Base-by-base conservation (phyloP, 2,329 filamentous ascomycete species). In the Aspergillus fijiensis region DNA sequence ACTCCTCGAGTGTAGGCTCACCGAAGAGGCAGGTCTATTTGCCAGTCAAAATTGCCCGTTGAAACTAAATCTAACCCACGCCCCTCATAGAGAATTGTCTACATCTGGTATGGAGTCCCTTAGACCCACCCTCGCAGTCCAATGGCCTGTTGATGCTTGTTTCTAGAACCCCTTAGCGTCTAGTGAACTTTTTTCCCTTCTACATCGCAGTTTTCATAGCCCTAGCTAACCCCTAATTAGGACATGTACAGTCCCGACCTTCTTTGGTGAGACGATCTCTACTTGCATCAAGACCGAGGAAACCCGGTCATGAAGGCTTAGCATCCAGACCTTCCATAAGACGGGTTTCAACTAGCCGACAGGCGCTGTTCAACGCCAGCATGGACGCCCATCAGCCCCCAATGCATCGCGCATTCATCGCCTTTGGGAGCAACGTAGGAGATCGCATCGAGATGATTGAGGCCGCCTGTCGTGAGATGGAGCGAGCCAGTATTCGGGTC, bases 361-460 rank as follows among this genome's bases (percentile, higher is more conserved):
- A 52, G 33, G 58, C 45, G 12, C 54, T 45, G 12, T 62, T 63
- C 51, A 60, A 64, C n/a, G 16, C 60, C 29, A 55, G 57, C 10
- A 69, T 70, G 69, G 57, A 64, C 39, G 51, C 58, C 29, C 51
- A 51, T 29, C 67, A 63, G 14, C 57, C 59, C 49, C 31, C 52
- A 35, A 58, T 57, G 51, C 79, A 78, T 63, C 75, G 76, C 57
- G 92, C 90, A 0, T 96, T 91, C 73, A 86, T 99, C 69, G 95
- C 94, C 7, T 81, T 99, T 6, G 95, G 95, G 0, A 96, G 93
- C 78, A 99, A 99, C 75, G 77, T 98, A 55, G 94, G 93, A 4
- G 88, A 98, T 72, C 88, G 93, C 48, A 84, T 96, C 55, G 84
- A 82, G 48, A 90, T 89, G 85, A 96, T 99, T 65, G 92, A 97